phyloP scores from a whole-genome alignment of 2,329 filamentous ascomycete species.

The Trichoderma sp. region DNA sequence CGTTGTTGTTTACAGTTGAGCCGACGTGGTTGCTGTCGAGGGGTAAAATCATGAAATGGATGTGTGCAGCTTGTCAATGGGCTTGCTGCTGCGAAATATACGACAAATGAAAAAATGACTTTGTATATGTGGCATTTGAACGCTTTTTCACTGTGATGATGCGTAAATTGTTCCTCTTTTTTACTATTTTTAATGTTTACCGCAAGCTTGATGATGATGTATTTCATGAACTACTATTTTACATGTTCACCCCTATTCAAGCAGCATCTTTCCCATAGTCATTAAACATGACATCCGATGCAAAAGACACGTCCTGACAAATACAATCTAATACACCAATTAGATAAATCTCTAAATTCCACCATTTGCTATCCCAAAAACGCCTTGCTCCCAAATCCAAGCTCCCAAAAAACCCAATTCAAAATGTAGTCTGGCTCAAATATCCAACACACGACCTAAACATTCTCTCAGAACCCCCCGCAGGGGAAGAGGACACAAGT shows the following conservation, averaged over 20 bases:
- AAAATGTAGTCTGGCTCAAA: constrained; percentile 4
- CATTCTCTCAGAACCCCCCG: not conserved
- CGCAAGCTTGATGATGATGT: not conserved
- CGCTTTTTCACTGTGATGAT: not conserved
- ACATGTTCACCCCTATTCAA: not conserved
- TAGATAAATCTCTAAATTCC: not conserved
- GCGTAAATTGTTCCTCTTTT: not conserved
- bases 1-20: not conserved
- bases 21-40: not conserved
- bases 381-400: not conserved
- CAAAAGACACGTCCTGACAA: not conserved
- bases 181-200: not conserved
- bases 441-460: not conserved
- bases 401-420: not conserved
- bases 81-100: not conserved
- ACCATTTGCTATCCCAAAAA: not conserved
- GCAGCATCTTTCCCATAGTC: not conserved
- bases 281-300: not conserved
- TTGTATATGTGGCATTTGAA: not conserved
- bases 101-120: not conserved
- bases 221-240: not conserved
- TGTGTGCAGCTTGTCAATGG: not conserved
- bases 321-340: not conserved
- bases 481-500: not conserved
- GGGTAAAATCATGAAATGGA: not conserved